A percentile compares a stretch with the other conserved stretches of the same genome.
phyloP scores from a whole-genome alignment of 2,329 filamentous ascomycete genomes.

The Alternaria sp. region DNA sequence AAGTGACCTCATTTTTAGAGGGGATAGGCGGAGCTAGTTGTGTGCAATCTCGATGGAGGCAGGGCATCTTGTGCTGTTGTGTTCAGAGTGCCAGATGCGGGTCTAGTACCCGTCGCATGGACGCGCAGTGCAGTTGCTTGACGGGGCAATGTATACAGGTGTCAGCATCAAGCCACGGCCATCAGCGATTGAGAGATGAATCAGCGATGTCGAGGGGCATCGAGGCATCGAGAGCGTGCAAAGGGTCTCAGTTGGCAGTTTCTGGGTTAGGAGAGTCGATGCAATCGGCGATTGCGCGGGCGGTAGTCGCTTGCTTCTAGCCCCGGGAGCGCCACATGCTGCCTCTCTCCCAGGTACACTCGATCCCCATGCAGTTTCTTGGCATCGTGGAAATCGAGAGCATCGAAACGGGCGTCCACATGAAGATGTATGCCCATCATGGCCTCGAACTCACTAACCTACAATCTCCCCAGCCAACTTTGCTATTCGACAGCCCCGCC shows the following conservation, averaged over 20 bases:
- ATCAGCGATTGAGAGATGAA: not conserved
- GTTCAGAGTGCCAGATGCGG: not conserved
- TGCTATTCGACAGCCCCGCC: too few species aligned
- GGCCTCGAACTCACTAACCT: conserved; percentile 8
- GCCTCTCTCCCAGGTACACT: conserved; percentile 5
- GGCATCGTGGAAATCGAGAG: conserved; percentile 27
- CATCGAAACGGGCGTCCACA: conserved; percentile 20
- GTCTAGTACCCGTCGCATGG: not conserved
- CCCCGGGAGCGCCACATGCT: conserved; percentile 10
- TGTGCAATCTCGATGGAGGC: conserved; percentile 21
- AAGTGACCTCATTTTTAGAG: conserved; percentile 10
- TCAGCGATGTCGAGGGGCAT: conserved; percentile 14
- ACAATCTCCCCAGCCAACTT: too few species aligned
- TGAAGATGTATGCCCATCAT: conserved; percentile 27
- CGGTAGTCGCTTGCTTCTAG: not conserved
- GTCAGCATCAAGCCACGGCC: too few species aligned
- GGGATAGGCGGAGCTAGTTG: not conserved
- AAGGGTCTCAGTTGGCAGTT: not conserved
- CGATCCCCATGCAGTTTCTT: conserved; percentile 28
- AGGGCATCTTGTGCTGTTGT: too few species aligned
- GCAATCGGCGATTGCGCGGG: conserved; percentile 31
- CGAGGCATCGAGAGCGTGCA: not conserved
- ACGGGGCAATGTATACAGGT: too few species aligned
- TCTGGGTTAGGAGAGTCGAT: too few species aligned
- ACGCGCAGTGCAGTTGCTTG: too few species aligned